These are phyloP conservation scores for Beauveria varroae DNA, from an alignment of 2,329 filamentous ascomycete genomes.

Conservation along the genomic window DNA sequence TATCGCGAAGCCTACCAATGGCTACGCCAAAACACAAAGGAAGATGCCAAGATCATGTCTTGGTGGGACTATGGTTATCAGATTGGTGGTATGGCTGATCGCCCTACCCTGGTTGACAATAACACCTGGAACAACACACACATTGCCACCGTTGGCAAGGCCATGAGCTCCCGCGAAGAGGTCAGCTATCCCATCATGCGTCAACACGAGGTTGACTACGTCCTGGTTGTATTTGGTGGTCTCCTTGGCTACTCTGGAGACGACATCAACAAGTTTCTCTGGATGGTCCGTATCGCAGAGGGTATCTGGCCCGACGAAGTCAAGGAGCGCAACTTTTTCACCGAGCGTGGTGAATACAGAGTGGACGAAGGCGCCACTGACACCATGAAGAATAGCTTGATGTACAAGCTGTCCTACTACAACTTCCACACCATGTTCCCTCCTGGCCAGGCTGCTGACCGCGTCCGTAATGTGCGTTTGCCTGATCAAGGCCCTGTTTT, in stretches of 20 bases:
- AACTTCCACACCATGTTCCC: constrained; percentile 93
- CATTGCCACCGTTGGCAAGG: constrained; percentile 97
- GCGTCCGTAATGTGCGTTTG: constrained; percentile 73
- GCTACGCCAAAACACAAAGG: constrained; percentile 92
- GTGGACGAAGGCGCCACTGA: constrained; percentile 90
- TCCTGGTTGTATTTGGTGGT: constrained; percentile 94
- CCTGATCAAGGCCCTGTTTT: constrained; percentile 82
- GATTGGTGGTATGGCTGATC: constrained; percentile 98
- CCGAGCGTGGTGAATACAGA: constrained; percentile 83
- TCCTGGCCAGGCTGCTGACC: constrained; percentile 79
- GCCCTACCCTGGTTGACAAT: constrained; percentile 95
- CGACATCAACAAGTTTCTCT: constrained; percentile 99
- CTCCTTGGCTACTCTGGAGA: constrained; percentile 95
- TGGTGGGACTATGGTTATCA: constrained; percentile 99
- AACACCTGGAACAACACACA: constrained; percentile 99
- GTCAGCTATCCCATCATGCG: constrained; percentile 98
- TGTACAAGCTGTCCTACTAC: constrained; percentile 99
- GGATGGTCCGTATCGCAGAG: constrained; percentile 99
- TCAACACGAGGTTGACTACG: constrained; percentile 97
- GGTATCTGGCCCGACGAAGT: constrained; percentile 99
- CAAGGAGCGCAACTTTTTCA: constrained; percentile 96
- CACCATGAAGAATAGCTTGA: constrained; percentile 98
- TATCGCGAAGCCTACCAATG: constrained; percentile 99
- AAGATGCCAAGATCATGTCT: constrained; percentile 97
- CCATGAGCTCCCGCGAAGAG: constrained; percentile 95